phyloP scores from a whole-genome alignment of 148 eudicot genomes.

The Vaccinium darrowii region DNA sequence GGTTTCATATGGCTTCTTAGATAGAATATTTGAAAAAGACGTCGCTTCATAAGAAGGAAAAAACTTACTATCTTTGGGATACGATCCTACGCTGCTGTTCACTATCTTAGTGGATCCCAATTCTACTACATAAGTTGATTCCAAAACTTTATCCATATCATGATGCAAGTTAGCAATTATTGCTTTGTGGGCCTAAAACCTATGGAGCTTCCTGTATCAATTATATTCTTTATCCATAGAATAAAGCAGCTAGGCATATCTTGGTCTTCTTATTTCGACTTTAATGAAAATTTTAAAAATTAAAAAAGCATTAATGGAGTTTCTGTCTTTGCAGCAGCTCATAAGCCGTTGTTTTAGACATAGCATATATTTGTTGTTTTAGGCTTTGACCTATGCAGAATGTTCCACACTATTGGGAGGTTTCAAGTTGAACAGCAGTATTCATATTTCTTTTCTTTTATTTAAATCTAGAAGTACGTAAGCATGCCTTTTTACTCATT shows the following conservation, averaged over 20 bases:
- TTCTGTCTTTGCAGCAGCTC: neutral
- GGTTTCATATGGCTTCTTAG: neutral
- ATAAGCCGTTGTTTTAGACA: neutral
- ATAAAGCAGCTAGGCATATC: neutral
- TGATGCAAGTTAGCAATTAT: neutral
- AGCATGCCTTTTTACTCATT: neutral
- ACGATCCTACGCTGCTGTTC: neutral
- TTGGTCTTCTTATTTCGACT: neutral
- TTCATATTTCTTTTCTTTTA: neutral
- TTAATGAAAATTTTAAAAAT: no score
- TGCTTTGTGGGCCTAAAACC: neutral
- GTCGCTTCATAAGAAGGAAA: slow-evolving; percentile 1
- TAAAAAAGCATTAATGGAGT: no score
- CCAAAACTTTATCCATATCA: neutral
- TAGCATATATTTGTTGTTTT: neutral
- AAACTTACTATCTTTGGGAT: neutral
- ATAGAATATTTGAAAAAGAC: neutral
- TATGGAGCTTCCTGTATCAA: neutral
- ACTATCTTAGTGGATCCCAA: neutral
- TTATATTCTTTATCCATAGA: neutral
- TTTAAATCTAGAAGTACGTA: neutral
- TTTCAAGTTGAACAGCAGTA: neutral
- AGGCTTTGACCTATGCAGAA: neutral
- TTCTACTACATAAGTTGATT: neutral
- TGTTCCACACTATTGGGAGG: neutral